Conservation (phyloP, 2,329 filamentous ascomycete genomes). For the Colletotrichum limetticola region DNA sequence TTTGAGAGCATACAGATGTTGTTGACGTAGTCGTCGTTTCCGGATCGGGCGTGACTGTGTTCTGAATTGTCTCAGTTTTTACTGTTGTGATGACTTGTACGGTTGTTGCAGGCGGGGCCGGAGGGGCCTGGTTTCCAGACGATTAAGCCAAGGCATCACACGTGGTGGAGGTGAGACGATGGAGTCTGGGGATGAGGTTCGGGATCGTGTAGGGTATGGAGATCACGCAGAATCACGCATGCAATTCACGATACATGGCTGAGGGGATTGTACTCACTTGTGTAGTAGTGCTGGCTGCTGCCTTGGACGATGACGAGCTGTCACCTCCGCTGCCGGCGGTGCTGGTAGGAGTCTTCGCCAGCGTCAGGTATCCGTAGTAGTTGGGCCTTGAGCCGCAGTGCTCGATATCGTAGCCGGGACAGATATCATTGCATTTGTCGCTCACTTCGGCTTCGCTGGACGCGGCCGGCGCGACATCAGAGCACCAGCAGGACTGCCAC, state of each 20-base stretch:
- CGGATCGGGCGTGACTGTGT: slow-evolving; percentile 46
- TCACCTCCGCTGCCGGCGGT: slow-evolving; percentile 49
- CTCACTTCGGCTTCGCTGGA: slow-evolving; percentile 45
- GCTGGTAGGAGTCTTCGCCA: slow-evolving; percentile 65
- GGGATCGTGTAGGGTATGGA: slow-evolving; percentile 8
- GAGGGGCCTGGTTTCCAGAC: slow-evolving; percentile 40
- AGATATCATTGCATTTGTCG: slow-evolving; percentile 64
- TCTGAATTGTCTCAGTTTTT: slow-evolving; percentile 47
- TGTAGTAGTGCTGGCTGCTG: slow-evolving; percentile 39
- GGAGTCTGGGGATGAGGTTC: neutral
- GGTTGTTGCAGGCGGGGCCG: slow-evolving; percentile 38
- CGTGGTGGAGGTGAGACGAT: slow-evolving; percentile 14
- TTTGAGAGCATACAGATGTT: slow-evolving; percentile 28
- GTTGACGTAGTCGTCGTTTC: slow-evolving; percentile 37
- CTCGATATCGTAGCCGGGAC: slow-evolving; percentile 74
- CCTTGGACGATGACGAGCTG: slow-evolving; percentile 32
- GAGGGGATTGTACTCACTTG: slow-evolving; percentile 25
- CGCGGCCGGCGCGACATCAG: slow-evolving; percentile 70
- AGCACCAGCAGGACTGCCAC: slow-evolving; percentile 77
- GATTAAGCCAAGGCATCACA: slow-evolving; percentile 34
- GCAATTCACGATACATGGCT: slow-evolving; percentile 8
- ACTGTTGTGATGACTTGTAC: slow-evolving; percentile 35
- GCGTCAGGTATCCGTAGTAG: slow-evolving; percentile 73
- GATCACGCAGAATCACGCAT: slow-evolving; percentile 33
- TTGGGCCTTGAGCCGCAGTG: slow-evolving; percentile 65